phyloP scores from a whole-genome alignment of 164 flowering plant genomes.

The Sextonia rubra region DNA sequence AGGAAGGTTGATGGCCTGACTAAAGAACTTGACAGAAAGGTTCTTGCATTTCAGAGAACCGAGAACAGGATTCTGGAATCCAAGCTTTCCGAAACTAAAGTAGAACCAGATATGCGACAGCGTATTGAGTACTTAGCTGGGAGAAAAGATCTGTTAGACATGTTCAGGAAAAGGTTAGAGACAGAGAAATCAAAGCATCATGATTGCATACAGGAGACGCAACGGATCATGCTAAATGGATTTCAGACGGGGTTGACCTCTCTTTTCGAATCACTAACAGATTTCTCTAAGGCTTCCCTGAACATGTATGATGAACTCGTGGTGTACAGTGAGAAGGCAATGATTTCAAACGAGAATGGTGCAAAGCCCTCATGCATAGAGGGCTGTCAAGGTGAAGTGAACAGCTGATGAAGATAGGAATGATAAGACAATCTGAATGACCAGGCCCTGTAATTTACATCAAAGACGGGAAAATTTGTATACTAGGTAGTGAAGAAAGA shows the following conservation, averaged over 20 bases:
- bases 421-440: neutral
- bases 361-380: conserved; percentile 11
- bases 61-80: conserved; percentile 48
- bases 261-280: conserved; percentile 61
- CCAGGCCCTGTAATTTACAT: neutral
- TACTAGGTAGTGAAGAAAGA: conserved; percentile 7
- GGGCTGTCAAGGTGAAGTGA: conserved; percentile 11
- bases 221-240: conserved; percentile 57
- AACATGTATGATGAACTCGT: conserved; percentile 65
- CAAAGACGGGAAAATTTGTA: neutral
- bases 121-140: conserved; percentile 42
- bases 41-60: conserved; percentile 42
- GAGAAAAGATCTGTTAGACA: conserved; percentile 54
- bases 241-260: conserved; percentile 67
- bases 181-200: conserved; percentile 66
- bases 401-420: neutral
- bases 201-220: conserved; percentile 68
- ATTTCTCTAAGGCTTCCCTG: conserved; percentile 63
- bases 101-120: conserved; percentile 36
- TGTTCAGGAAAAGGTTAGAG: conserved; percentile 46
- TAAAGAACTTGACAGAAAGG: conserved; percentile 67
- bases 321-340: conserved; percentile 31
- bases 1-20: conserved; percentile 72
- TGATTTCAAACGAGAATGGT: conserved; percentile 3
- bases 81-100: conserved; percentile 38